These are phyloP conservation scores for Capsella bursapastoris DNA, from an alignment of 345 rosid genomes.

Conservation along the genomic window DNA sequence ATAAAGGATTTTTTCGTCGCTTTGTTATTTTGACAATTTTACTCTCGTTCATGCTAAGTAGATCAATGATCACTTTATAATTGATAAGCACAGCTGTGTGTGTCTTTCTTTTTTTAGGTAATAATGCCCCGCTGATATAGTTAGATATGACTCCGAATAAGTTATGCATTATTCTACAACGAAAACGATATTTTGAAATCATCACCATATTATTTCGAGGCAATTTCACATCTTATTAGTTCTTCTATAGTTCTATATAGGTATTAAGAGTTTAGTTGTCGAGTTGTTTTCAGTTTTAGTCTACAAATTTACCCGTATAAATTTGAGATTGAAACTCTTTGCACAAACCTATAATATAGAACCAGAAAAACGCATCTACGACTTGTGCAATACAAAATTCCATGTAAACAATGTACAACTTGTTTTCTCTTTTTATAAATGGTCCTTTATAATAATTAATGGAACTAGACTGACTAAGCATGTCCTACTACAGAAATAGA, in stretches of 20 bases:
- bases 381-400: neutral
- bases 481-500: slow-evolving; percentile 33
- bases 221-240: neutral
- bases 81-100: neutral
- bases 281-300: neutral
- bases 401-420: neutral
- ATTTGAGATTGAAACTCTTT: neutral
- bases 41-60: neutral
- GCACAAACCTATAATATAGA: neutral
- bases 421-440: neutral
- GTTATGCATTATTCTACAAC: neutral
- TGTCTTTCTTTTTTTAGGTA: neutral
- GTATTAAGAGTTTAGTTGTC: neutral
- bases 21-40: neutral
- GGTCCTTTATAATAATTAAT: neutral
- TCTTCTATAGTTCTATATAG: no score
- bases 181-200: neutral
- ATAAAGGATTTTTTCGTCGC: neutral
- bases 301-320: neutral
- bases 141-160: neutral
- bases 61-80: slow-evolving; percentile 3
- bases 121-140: neutral
- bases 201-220: neutral
- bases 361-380: neutral
- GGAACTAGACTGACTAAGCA: slow-evolving; percentile 30